Conservation (phyloP, 805 yeast genomes). For the Huiozyma sinensis region DNA sequence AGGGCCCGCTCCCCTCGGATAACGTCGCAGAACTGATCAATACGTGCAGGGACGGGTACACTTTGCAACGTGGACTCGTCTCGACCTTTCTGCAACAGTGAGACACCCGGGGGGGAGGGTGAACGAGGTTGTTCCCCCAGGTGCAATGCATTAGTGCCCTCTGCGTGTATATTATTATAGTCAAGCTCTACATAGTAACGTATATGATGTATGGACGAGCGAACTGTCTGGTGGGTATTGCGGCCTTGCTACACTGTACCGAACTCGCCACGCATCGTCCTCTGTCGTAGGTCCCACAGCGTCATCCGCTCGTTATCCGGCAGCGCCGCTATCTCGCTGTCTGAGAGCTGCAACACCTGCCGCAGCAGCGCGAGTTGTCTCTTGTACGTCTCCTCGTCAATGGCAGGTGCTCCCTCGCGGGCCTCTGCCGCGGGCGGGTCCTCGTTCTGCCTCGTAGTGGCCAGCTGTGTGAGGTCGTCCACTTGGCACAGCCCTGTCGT, state of each 20-base stretch:
- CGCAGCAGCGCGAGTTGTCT: constrained; percentile 37
- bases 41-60: background rate
- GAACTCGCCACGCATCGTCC: constrained; percentile 28
- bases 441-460: constrained; percentile 21
- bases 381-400: constrained; percentile 20
- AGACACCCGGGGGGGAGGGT: no score
- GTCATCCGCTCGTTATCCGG: constrained; percentile 41
- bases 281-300: constrained; percentile 29
- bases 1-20: constrained; percentile 16
- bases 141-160: no score
- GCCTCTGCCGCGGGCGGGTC: constrained; percentile 10
- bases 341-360: constrained; percentile 43
- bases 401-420: constrained; percentile 5
- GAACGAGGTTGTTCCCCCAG: no score
- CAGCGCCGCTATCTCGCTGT: constrained; percentile 37
- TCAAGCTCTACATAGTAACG: no score
- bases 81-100: no score
- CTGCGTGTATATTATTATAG: no score
- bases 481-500: constrained; percentile 26
- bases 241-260: constrained; percentile 6
- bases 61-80: no score
- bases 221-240: no score
- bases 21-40: constrained; percentile 5
- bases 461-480: constrained; percentile 27
- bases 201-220: no score